Percentiles rank a stretch among this genome's conserved stretches.
phyloP scores from a whole-genome alignment of 176 grass and related monocot species.

The Olyra latifolia region DNA sequence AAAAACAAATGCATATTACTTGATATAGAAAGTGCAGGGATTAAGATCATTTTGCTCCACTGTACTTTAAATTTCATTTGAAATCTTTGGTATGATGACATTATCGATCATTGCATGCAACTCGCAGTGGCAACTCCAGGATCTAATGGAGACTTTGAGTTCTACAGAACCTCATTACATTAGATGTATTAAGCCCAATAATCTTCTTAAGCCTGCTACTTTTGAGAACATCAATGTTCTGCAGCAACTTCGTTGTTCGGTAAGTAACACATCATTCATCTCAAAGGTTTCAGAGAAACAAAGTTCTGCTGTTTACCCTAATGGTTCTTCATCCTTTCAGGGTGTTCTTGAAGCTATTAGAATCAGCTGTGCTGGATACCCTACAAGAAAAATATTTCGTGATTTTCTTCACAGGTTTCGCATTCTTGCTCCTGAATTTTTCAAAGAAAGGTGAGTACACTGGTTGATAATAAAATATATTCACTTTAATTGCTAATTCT shows the following conservation, averaged over 20 bases:
- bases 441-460: conserved; percentile 58
- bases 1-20: conserved; percentile 21
- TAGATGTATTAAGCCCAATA: conserved; percentile 95
- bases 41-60: conserved; percentile 21
- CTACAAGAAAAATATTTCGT: conserved; percentile 84
- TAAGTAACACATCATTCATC: conserved; percentile 43
- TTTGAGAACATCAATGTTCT: conserved; percentile 81
- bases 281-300: background rate
- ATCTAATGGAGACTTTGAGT: conserved; percentile 87
- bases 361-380: conserved; percentile 98
- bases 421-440: conserved; percentile 77
- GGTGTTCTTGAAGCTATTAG: conserved; percentile 98
- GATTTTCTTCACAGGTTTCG: conserved; percentile 82
- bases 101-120: conserved; percentile 37
- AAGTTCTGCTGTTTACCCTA: conserved; percentile 8
- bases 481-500: conserved; percentile 9
- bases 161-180: conserved; percentile 92
- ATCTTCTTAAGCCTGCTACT: conserved; percentile 80
- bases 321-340: conserved; percentile 42
- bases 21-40: conserved; percentile 21
- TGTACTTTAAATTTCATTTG: conserved; percentile 12
- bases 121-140: conserved; percentile 76
- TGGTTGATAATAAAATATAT: conserved; percentile 13
- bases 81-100: conserved; percentile 14
- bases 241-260: conserved; percentile 89